Percentiles rank a stretch among this genome's conserved stretches.
Evolutionary conservation across 805 yeast genomes (phyloP).

Genomic region (Zygotorulaspora danielsina): DNA sequence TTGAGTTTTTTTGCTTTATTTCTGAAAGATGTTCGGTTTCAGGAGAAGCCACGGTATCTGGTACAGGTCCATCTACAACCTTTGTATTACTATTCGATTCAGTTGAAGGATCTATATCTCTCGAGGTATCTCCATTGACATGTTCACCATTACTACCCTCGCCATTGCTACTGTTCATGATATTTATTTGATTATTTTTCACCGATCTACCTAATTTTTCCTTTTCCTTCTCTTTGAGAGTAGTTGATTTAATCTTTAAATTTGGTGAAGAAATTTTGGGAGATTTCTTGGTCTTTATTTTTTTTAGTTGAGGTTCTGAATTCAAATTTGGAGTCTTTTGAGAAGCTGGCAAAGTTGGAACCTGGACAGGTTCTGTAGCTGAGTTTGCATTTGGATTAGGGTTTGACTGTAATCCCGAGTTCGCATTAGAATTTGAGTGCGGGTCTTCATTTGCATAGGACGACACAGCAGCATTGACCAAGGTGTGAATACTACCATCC

Average conservation of each 20-base stretch:
- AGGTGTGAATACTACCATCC: constrained; percentile 31
- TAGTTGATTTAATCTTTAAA: constrained; percentile 11
- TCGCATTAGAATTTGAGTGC: not conserved
- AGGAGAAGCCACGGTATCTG: not conserved
- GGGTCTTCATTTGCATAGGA: not conserved
- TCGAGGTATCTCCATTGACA: not conserved
- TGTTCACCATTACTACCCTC: not conserved
- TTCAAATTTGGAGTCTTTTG: constrained; percentile 3
- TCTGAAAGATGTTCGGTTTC: not conserved
- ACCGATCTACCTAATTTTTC: constrained; percentile 3
- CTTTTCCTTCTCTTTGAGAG: constrained; percentile 12
- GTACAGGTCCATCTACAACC: not conserved
- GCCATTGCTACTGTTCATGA: not conserved
- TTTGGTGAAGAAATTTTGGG: constrained; percentile 12
- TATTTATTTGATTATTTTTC: not conserved
- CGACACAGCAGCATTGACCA: constrained; percentile 31
- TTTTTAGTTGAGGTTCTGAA: constrained; percentile 22
- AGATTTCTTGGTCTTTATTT: constrained; percentile 13
- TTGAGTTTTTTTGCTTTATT: not conserved
- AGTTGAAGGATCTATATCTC: not conserved
- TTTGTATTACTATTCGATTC: not conserved
- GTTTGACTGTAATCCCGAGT: not conserved
- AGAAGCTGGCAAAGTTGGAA: constrained; percentile 11
- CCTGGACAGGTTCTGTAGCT: constrained; percentile 3
- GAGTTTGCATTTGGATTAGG: not conserved